These are phyloP conservation scores for Earliella scabrosa DNA, from an alignment of 1,284 basidiomycete species.

Conservation along the genomic window DNA sequence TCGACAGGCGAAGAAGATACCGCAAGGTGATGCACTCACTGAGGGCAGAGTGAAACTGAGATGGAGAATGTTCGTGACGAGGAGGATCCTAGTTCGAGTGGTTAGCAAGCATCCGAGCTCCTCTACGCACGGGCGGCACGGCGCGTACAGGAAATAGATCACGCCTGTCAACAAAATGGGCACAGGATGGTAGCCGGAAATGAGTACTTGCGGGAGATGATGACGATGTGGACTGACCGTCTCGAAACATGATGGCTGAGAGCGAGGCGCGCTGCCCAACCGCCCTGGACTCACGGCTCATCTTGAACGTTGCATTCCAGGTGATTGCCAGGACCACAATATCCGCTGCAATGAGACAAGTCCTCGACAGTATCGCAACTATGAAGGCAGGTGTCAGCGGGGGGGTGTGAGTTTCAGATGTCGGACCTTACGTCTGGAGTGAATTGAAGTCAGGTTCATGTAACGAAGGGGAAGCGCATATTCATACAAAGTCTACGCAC, in stretches of 20 bases:
- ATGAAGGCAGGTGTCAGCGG: background rate
- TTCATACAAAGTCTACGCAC: no score
- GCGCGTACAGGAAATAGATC: conserved; percentile 2
- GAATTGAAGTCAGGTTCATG: no score
- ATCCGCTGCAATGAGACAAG: background rate
- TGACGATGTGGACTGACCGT: background rate
- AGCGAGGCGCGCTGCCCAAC: background rate
- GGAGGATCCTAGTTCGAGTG: background rate
- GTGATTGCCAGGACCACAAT: conserved; percentile 1
- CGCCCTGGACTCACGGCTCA: background rate
- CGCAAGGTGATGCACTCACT: background rate
- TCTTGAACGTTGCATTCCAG: background rate
- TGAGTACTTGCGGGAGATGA: no score
- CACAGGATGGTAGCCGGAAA: background rate
- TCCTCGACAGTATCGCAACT: conserved; percentile 3
- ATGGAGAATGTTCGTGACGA: conserved; percentile 3
- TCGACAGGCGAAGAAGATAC: background rate
- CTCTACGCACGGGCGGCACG: no score
- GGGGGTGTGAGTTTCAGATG: no score
- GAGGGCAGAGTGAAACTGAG: conserved; percentile 4
- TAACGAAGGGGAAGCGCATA: no score
- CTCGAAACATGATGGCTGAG: background rate
- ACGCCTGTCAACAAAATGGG: background rate
- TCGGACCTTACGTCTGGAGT: no score
- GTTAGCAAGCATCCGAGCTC: background rate